Base-by-base conservation (phyloP, 768 basidiomycete genomes). In the Pilatotrama ljubarskyi region DNA sequence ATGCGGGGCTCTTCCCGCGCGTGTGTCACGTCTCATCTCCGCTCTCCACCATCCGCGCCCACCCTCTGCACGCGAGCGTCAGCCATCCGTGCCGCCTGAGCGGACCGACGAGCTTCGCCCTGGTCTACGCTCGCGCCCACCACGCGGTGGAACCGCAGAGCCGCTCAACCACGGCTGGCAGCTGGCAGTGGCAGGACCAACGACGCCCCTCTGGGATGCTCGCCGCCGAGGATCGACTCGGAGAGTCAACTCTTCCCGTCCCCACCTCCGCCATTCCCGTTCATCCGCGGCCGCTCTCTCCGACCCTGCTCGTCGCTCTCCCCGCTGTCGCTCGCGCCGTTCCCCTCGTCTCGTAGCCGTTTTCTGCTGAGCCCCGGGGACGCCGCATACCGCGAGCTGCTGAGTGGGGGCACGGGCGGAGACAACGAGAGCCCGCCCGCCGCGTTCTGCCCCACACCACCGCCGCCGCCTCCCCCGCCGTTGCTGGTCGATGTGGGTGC, bases 271-370 rank as follows among this genome's bases (percentile, higher is more conserved):
- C 43, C 32, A 25, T 37, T 48, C 11, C 47, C 58, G 25, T 55
- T 55, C 43, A 49, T 18, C 8, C 46, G 49, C 24, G 41, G 35
- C 18, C 49, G 46, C 48, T 41, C 48, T 9, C 48, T 54, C 32
- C 52, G 32, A 10, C 20, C 43, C 44, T 42, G 41, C 41, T 44
- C 52, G 18, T 59, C 62, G 58, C 58, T 64, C 42, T 51, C 52
- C 22, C 53, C 63, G 59, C 54, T 58, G 18, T 41, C 53, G 35
- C 59, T 56, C 48, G 40, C 42, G 25, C 48, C 32, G 40, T 20
- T 57, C 44, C 58, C 36, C 26, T 64, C 65, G 57, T 64, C 65
- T 17, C 65, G 56, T 29, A 58, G 42, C 22, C 65, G 65, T 51
- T 66, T 66, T 10, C 59, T 62, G 35, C 59, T 53, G 37, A 52